Evolutionary conservation across 2,329 filamentous ascomycete species (phyloP), one percentile per base, ranked within the genome.

Genomic region (Aspergillus sp.): DNA sequence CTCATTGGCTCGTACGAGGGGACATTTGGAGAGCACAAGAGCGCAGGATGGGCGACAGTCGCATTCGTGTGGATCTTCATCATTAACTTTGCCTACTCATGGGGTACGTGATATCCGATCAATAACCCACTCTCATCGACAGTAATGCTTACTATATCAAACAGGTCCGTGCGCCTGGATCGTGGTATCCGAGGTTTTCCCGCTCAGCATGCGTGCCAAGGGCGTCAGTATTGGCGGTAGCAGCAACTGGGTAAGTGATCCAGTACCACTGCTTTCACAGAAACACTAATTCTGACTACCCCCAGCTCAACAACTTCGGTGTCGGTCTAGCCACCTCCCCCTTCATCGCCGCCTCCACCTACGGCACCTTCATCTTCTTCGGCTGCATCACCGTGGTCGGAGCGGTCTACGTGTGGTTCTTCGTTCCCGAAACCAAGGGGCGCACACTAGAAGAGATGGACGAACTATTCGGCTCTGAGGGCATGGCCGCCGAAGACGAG

Each of bases 151-250:
- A 30, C 8, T 2, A 13, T 5, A 5, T 13, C 38, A 25, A 45
- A 21, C 13, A 50, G 28, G 52, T 28, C 53, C 58, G 5, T 43
- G 53, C 23, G 47, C 6, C 32, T 92, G 90, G 89, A 90, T 91
- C 63, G 82, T 92, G 51, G 83, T 90, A 1, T 85, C 88, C 1
- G 89, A 92, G 74, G 86, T 92, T 50, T 92, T 88, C 85, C 89
- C 89, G 0, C 76, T 91, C 4, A 87, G 84, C 61, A 87, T 87
- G 30, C 83, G 89, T 1, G 85, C 90, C 1, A 90, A 91, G 62
- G 75, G 76, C 6, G 69, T 72, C 13, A 68, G 65, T 63, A 63
- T 76, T 4, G 69, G 70, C 17, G 75, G 72, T 6, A 69, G 69
- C 25, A 68, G 66, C 17, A 76, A 77, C 61, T 78, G 76, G 76